These are phyloP conservation scores for Lactifluus piperatus DNA, from an alignment of 768 basidiomycete species.

Conservation along the genomic window DNA sequence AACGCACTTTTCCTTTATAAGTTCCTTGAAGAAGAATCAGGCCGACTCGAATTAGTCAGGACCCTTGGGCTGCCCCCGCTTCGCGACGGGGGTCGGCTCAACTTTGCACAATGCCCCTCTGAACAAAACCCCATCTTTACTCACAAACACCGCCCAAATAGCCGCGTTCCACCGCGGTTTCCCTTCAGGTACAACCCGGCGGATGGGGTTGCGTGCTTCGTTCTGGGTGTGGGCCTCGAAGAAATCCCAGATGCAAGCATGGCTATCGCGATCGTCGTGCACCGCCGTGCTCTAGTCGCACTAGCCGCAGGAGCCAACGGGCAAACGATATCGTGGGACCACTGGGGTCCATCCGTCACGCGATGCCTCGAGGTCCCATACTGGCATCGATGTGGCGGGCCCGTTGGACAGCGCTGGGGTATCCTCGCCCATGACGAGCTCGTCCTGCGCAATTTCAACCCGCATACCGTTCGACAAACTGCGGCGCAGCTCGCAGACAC, in stretches of 20 bases:
- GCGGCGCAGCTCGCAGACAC: background rate
- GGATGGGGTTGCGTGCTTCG: constrained; percentile 5
- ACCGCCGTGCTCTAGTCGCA: background rate
- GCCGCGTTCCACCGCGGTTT: background rate
- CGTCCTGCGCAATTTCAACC: constrained; percentile 2
- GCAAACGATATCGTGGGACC: background rate
- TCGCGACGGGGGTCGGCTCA: constrained; percentile 6
- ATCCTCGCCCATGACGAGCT: background rate
- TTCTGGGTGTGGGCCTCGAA: constrained; percentile 9
- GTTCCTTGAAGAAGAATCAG: background rate
- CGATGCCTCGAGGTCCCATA: constrained; percentile 2
- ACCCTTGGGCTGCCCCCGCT: background rate
- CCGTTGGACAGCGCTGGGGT: background rate
- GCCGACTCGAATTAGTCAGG: background rate
- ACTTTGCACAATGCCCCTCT: background rate
- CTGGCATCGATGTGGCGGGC: constrained; percentile 1
- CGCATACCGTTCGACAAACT: constrained; percentile 1
- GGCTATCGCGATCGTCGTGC: constrained; percentile 7
- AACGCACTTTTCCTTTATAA: constrained; percentile 4
- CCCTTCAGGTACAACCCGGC: background rate
- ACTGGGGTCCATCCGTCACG: background rate
- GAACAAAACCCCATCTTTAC: constrained; percentile 2
- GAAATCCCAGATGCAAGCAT: constrained; percentile 10
- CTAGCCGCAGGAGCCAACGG: background rate
- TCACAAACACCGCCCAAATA: background rate